Evolutionary conservation across 352 stramenopile species (phyloP).

Genomic region (Globisporangium nodosum): DNA sequence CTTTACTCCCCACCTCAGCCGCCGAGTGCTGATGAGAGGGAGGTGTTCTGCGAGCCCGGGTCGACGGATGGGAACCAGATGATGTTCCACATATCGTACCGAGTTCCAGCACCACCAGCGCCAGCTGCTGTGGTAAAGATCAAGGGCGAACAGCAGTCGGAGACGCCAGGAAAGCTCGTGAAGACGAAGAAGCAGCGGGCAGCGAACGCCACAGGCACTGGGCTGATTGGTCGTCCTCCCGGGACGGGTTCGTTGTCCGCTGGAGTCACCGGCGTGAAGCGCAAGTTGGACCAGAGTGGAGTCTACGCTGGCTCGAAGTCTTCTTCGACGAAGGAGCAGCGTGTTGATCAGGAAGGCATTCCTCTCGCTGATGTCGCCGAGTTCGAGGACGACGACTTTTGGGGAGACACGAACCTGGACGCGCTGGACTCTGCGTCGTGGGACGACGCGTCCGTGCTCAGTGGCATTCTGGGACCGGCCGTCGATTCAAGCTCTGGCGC

Average conservation of each 20-base stretch:
- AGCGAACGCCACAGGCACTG: conserved; percentile 12
- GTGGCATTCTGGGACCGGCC: conserved; percentile 45
- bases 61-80: conserved; percentile 28
- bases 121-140: conserved; percentile 19
- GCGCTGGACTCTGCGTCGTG: conserved; percentile 77
- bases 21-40: conserved; percentile 9
- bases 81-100: conserved; percentile 64
- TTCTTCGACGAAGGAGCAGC: conserved; percentile 57
- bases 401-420: conserved; percentile 84
- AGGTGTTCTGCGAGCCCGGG: conserved; percentile 23
- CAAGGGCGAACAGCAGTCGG: conserved; percentile 25
- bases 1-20: conserved; percentile 45
- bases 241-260: conserved; percentile 8
- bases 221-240: conserved; percentile 6
- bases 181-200: conserved; percentile 65
- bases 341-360: conserved; percentile 73
- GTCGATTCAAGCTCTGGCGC: conserved; percentile 19
- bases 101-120: conserved; percentile 39
- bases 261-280: conserved; percentile 36
- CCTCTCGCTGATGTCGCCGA: conserved; percentile 62
- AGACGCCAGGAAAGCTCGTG: conserved; percentile 21
- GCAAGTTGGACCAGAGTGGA: conserved; percentile 53
- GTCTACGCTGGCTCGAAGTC: neutral
- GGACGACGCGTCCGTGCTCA: conserved; percentile 72
- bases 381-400: conserved; percentile 83